Base-by-base conservation (phyloP, 2,329 filamentous ascomycete genomes). In the Rhynchosporium graminicola region DNA sequence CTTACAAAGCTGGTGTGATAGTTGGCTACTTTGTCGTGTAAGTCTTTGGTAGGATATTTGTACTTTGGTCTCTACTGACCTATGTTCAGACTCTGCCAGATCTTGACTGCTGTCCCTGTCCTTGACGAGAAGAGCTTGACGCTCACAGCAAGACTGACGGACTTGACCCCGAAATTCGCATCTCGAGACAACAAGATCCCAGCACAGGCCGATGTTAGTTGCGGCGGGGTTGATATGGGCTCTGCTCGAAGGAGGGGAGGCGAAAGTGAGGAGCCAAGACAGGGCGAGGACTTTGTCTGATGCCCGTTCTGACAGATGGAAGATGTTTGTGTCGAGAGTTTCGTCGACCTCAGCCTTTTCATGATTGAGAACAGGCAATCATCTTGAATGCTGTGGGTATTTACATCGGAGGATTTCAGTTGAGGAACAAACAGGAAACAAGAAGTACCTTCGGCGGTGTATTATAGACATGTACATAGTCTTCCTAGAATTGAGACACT, bases 91-190 rank as follows among this genome's bases (percentile, higher is more conserved):
- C 51, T 57, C 9, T 40, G 56, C 46, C 64, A 64, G 42, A 12
- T 59, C 40, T 13, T 65, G 15, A 58, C 62, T 36, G 62, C 63
- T 80, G 70, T 87, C 84, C 90, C 90, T 96, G 59, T 88, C 87
- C 68, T 94, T 87, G 5, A 83, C 81, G 51, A 80, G 76, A 43
- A 96, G 78, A 0, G 87, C 80, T 29, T 83, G 74, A 62, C 81
- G 80, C 67, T 94, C 3, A 61, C 64, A 8, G 48, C 54, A 15
- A 63, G 61, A 54, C 20, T 63, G 10, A 63, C 48, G 12, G 60
- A 65, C 33, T 51, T 60, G 29, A 56, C 60, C 10, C 59, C 57
- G 2, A 65, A 65, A 36, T 43, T 46, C n/a, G 43, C 38, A 1
- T 46, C 46, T n/a, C 51, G 42, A 36, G 64, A 64, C n/a, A 60